A percentile compares a stretch with the other conserved stretches of the same genome.
These are phyloP conservation scores for Mercurialis annua DNA, from an alignment of 345 rosid genomes.

Conservation along the genomic window DNA sequence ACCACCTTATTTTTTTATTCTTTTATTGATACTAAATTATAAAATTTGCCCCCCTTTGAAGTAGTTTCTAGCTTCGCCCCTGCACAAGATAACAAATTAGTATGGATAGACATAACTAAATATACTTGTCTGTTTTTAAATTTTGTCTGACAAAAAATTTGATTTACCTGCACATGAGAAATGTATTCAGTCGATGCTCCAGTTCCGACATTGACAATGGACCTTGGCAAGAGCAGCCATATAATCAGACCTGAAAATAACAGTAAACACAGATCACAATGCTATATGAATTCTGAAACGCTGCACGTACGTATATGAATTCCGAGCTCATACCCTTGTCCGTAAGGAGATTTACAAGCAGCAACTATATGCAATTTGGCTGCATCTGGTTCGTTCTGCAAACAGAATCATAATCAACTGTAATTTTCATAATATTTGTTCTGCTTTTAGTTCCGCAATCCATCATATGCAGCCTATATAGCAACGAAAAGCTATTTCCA, in stretches of 20 bases:
- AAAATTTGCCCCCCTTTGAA: no score
- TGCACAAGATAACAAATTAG: no score
- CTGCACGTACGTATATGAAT: not conserved
- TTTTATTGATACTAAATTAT: no score
- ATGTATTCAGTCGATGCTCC: slow-evolving; percentile 39
- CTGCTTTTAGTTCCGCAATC: not conserved
- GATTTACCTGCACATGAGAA: no score
- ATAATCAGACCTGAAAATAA: slow-evolving; percentile 69
- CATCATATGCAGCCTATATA: not conserved
- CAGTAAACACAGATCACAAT: not conserved
- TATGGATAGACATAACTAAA: no score
- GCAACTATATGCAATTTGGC: slow-evolving; percentile 62
- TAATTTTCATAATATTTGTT: not conserved
- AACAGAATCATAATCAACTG: not conserved
- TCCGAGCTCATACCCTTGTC: slow-evolving; percentile 52
- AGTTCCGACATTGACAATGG: slow-evolving; percentile 63
- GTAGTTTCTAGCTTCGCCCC: no score
- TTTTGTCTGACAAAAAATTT: no score
- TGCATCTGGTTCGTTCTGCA: slow-evolving; percentile 62
- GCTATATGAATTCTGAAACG: no score
- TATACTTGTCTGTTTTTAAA: no score
- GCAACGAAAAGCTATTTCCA: not conserved
- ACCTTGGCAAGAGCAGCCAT: slow-evolving; percentile 89
- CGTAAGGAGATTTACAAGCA: slow-evolving; percentile 63
- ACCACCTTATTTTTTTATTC: no score